phyloP scores from a whole-genome alignment of 2,329 filamentous ascomycete genomes.

The Talaromyces funiculosus region DNA sequence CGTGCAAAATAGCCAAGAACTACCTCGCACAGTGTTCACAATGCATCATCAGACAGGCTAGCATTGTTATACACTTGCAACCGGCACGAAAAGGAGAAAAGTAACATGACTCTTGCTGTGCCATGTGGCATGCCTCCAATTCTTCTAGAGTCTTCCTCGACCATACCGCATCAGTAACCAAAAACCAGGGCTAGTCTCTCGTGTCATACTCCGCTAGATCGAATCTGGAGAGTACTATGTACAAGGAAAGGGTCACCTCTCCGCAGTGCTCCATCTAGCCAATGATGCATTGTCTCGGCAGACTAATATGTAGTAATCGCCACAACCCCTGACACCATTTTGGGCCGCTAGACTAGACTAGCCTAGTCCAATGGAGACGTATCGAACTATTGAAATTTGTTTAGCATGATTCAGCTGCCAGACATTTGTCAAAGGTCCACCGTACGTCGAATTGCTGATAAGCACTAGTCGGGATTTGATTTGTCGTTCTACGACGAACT shows the following conservation, averaged over 20 bases:
- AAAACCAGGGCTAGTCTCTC: background rate
- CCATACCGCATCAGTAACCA: background rate
- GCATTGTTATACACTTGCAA: background rate
- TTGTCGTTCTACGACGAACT: background rate
- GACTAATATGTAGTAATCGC: too few species aligned
- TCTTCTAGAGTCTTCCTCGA: constrained; percentile 1
- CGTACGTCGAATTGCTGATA: background rate
- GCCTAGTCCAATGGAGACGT: background rate
- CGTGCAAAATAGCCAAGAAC: background rate
- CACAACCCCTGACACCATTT: background rate
- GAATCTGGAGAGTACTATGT: background rate
- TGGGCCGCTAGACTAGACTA: background rate
- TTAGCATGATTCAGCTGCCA: constrained; percentile 1
- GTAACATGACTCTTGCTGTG: background rate
- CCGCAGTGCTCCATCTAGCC: background rate
- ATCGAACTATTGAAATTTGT: background rate
- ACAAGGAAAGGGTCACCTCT: background rate
- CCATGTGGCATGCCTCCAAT: background rate
- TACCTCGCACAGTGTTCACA: background rate
- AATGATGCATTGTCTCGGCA: background rate
- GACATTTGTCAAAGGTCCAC: background rate
- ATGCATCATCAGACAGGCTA: background rate
- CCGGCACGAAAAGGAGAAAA: background rate
- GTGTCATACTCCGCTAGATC: background rate
- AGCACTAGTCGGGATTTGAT: background rate